Conservation (phyloP, 1,284 basidiomycete species). For the Tilletia horrida region DNA sequence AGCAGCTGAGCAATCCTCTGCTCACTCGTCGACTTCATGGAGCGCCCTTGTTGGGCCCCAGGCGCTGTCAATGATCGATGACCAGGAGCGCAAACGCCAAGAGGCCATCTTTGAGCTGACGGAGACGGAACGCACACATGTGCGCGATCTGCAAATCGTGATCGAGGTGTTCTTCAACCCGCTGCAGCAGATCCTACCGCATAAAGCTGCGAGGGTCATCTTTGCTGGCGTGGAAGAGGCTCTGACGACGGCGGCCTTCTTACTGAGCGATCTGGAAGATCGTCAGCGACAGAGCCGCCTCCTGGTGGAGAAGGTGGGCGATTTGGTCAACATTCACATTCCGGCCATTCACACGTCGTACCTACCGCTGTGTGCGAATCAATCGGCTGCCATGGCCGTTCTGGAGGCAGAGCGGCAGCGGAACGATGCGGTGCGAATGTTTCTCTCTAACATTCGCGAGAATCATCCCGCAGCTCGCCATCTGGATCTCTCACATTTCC, state of each 20-base stretch:
- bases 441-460: constrained; percentile 72
- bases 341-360: constrained; percentile 70
- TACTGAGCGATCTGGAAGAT: constrained; percentile 70
- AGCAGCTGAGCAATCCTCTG: constrained; percentile 54
- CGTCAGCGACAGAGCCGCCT: constrained; percentile 84
- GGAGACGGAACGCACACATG: constrained; percentile 78
- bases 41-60: constrained; percentile 78
- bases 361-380: constrained; percentile 87
- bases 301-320: constrained; percentile 82
- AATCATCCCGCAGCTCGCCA: constrained; percentile 72
- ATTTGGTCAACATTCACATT: constrained; percentile 73
- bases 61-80: constrained; percentile 72
- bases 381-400: constrained; percentile 72
- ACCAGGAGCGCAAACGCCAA: constrained; percentile 76
- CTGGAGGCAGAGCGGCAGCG: constrained; percentile 71
- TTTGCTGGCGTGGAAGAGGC: constrained; percentile 87
- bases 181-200: constrained; percentile 68
- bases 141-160: constrained; percentile 81
- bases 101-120: constrained; percentile 90
- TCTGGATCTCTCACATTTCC: constrained; percentile 82
- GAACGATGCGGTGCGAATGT: constrained; percentile 66
- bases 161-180: constrained; percentile 84
- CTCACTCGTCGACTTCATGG: constrained; percentile 67
- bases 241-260: constrained; percentile 24
- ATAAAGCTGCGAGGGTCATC: constrained; percentile 74